Evolutionary conservation across 208 protist genomes (phyloP).

Genomic region (Trypanosoma grayi): DNA sequence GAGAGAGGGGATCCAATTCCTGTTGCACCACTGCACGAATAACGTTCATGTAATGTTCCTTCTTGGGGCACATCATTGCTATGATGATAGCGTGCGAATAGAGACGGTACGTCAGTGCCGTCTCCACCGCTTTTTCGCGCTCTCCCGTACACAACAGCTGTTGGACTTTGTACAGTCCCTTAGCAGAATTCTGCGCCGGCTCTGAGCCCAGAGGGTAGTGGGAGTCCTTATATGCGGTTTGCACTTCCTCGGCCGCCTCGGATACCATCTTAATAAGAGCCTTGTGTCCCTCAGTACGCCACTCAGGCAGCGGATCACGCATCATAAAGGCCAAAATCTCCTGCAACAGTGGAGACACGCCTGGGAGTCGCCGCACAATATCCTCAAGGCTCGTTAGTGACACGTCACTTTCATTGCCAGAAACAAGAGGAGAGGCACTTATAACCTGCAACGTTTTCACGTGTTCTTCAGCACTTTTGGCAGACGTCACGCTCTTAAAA

Average conservation of each 20-base stretch:
- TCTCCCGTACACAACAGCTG: conserved; percentile 54
- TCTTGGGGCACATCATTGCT: conserved; percentile 83
- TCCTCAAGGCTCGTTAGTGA: conserved; percentile 8
- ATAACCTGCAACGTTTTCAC: conserved; percentile 4
- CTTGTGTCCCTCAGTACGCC: conserved; percentile 47
- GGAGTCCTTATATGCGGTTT: neutral
- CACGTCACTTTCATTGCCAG: neutral
- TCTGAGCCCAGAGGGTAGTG: conserved; percentile 6
- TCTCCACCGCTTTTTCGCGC: conserved; percentile 58
- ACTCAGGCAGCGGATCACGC: conserved; percentile 43
- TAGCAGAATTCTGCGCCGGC: neutral
- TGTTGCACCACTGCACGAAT: conserved; percentile 57
- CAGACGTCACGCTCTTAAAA: neutral
- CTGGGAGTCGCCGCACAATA: conserved; percentile 8
- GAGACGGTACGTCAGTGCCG: conserved; percentile 49
- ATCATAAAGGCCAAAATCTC: conserved; percentile 42
- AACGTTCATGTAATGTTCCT: conserved; percentile 60
- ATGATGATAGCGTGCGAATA: conserved; percentile 81
- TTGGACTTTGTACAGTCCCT: conserved; percentile 50
- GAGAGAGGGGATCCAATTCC: conserved; percentile 50
- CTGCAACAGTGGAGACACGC: conserved; percentile 22
- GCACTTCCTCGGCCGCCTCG: conserved; percentile 13
- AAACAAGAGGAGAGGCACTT: neutral
- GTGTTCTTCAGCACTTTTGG: conserved; percentile 2
- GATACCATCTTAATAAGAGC: conserved; percentile 44